Conservation (phyloP, 495 filamentous ascomycete species). For the Penicillium angulare region DNA sequence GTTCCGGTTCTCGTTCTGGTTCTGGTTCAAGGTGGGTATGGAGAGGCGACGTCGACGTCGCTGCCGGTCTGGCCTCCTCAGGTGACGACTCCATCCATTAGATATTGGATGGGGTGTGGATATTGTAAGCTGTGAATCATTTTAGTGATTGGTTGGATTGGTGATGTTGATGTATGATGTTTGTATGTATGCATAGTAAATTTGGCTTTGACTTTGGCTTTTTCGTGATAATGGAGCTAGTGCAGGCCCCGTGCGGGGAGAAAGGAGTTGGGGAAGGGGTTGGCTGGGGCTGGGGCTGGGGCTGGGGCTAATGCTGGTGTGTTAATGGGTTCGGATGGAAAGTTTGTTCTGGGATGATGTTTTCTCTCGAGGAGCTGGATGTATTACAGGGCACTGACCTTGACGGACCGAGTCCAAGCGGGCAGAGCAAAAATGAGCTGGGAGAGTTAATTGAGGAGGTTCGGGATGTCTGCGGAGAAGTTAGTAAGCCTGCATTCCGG, state of each 20-base stretch:
- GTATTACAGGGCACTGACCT: constrained; percentile 3
- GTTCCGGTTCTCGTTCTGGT: too few relatives aligned
- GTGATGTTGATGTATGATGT: background rate
- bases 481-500: background rate
- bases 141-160: too few relatives aligned
- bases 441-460: background rate
- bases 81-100: constrained; percentile 52
- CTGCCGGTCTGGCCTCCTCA: constrained; percentile 41
- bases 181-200: too few relatives aligned
- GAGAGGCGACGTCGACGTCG: background rate
- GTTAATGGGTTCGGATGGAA: background rate
- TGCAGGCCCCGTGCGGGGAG: background rate
- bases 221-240: too few relatives aligned
- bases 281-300: background rate
- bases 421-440: background rate
- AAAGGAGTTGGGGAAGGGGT: background rate
- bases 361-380: background rate
- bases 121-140: too few relatives aligned
- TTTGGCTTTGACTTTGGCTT: too few relatives aligned
- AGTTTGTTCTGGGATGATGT: background rate
- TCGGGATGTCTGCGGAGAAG: background rate
- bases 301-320: too few relatives aligned
- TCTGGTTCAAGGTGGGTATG: too few relatives aligned
- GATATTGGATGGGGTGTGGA: constrained; percentile 5
- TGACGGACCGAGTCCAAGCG: constrained; percentile 5